phyloP scores from a whole-genome alignment of 345 rosid genomes.

The Eutrema japonicum region DNA sequence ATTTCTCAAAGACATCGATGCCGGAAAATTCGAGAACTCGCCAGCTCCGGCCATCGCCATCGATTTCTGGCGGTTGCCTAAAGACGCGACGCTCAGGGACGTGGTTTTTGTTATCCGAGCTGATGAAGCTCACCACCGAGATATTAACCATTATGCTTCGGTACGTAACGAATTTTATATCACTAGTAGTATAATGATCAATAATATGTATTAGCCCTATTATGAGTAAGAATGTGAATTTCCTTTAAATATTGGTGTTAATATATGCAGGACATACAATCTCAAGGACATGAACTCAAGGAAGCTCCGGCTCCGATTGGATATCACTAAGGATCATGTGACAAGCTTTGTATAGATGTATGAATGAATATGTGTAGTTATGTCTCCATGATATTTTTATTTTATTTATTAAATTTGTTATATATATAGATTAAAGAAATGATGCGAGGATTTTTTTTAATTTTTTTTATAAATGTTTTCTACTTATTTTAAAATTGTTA shows the following conservation, averaged over 20 bases:
- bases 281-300: slow-evolving; percentile 56
- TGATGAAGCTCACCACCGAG: slow-evolving; percentile 72
- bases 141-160: slow-evolving; percentile 70
- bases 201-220: not conserved
- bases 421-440: not conserved
- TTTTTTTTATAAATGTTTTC: too few relatives aligned
- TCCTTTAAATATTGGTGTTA: not conserved
- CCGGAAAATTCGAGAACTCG: slow-evolving; percentile 54
- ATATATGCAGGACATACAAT: slow-evolving; percentile 61
- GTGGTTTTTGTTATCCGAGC: slow-evolving; percentile 64
- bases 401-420: not conserved
- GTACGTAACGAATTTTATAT: slow-evolving; percentile 31
- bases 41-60: slow-evolving; percentile 71
- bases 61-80: slow-evolving; percentile 66
- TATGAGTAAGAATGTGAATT: not conserved
- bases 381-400: not conserved
- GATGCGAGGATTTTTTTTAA: not conserved
- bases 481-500: too few relatives aligned
- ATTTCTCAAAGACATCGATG: slow-evolving; percentile 62
- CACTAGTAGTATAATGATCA: not conserved
- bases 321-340: slow-evolving; percentile 45
- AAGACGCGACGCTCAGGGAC: slow-evolving; percentile 59
- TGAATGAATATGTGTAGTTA: not conserved
- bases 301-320: slow-evolving; percentile 63
- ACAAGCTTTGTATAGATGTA: slow-evolving; percentile 12